Evolutionary conservation across 2,329 filamentous ascomycete species (phyloP).

Genomic region (Pseudocercospora macadamiae): DNA sequence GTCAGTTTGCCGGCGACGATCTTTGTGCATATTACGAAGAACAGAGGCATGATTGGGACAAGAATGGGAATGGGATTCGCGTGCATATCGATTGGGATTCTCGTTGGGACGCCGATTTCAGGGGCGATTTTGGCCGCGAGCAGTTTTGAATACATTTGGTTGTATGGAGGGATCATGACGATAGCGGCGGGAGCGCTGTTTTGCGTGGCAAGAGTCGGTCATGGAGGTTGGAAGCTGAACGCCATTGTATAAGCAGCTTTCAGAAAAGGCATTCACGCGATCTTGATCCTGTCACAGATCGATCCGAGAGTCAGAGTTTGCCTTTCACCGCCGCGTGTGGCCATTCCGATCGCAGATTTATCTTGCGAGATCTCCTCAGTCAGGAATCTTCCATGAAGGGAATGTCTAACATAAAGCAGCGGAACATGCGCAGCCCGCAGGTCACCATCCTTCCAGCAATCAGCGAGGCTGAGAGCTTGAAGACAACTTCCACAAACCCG

Average conservation of each 20-base stretch:
- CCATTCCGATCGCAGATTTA: too few relatives aligned
- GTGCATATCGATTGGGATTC: conserved; percentile 50
- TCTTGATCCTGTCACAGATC: too few relatives aligned
- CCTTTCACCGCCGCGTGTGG: too few relatives aligned
- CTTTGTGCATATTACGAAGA: conserved; percentile 47
- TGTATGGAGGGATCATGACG: conserved; percentile 45
- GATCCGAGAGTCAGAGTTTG: too few relatives aligned
- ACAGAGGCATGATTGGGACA: conserved; percentile 52
- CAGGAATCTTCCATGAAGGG: too few relatives aligned
- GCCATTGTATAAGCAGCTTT: conserved; percentile 22
- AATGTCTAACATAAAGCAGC: too few relatives aligned
- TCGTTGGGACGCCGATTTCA: conserved; percentile 61
- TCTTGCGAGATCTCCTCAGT: too few relatives aligned
- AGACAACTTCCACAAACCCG: too few relatives aligned
- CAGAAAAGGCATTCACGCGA: too few relatives aligned
- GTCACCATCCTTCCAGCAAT: too few relatives aligned
- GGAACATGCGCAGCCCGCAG: too few relatives aligned
- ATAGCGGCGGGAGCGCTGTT: conserved; percentile 33
- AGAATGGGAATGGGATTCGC: conserved; percentile 60
- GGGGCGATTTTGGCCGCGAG: conserved; percentile 56
- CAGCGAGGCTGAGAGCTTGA: too few relatives aligned
- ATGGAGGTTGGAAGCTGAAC: conserved; percentile 32
- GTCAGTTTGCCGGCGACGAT: conserved; percentile 52
- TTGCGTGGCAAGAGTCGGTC: conserved; percentile 28
- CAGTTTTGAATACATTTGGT: conserved; percentile 48